phyloP scores from a whole-genome alignment of 164 flowering plant species.

The Berberis thunbergii region DNA sequence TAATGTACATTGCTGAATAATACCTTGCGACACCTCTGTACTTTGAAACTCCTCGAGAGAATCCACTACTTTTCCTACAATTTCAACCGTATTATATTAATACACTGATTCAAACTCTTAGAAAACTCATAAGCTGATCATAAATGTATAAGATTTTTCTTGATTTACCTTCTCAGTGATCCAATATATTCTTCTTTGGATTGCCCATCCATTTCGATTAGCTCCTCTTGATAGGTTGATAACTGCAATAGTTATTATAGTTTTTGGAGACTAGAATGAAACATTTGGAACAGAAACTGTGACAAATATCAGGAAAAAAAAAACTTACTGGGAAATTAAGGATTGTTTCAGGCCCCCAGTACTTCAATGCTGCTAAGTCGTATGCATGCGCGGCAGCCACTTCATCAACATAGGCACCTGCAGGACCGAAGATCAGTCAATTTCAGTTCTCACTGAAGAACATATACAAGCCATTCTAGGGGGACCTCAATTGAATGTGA shows the following conservation, averaged over 20 bases:
- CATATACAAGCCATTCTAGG: background rate
- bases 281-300: background rate
- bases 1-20: background rate
- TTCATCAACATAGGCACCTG: constrained; percentile 95
- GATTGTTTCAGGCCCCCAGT: constrained; percentile 80
- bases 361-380: constrained; percentile 89
- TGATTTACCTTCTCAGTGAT: constrained; percentile 68
- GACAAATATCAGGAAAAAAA: background rate
- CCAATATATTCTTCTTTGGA: constrained; percentile 94
- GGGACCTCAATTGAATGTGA: background rate
- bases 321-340: constrained; percentile 74
- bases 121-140: background rate
- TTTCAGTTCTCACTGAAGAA: background rate
- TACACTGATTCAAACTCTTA: background rate
- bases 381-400: constrained; percentile 91
- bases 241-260: constrained; percentile 4
- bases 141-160: background rate
- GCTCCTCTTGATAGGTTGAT: constrained; percentile 52
- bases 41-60: constrained; percentile 85
- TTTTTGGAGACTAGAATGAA: no score
- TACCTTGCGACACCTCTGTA: constrained; percentile 96
- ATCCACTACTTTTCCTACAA: constrained; percentile 83
- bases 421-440: background rate
- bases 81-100: background rate
- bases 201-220: constrained; percentile 72